Evolutionary conservation across 1,139 yeast genomes (phyloP), one percentile per base, ranked within the genome.

Genomic region (Eremothecium gossypii): DNA sequence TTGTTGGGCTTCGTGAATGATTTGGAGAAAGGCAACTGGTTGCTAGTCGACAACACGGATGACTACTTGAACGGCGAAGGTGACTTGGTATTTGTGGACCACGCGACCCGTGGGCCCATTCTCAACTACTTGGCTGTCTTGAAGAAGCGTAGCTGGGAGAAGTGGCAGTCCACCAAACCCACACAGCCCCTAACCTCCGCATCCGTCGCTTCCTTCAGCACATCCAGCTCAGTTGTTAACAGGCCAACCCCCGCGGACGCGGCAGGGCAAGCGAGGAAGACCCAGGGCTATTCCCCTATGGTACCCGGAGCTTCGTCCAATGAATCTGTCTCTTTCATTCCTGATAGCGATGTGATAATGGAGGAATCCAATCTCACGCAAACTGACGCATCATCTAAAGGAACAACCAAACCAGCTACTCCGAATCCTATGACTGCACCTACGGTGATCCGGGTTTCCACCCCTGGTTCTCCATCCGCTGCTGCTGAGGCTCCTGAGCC

Each of bases 1-100:
- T 64, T 86, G 41, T 68, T 86, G 43, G 70, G 74, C 29, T 83
- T 84, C 63, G 95, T 93, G 26, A 84, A 84, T 53, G 96, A 87
- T 59, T 69, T 86, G 46, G 95, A 85, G 59, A 68, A 66, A 41
- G 93, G 93, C 9, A 79, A 81, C 57, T 83, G 84, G 77, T 74
- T 70, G 36, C 66, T 85, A 31, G 76, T 73, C 48, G 77, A 74
- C 44, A 69, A 66, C 38, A 66, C 67, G 36, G 79, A 76, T 36
- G 84, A 79, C 54, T 68, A 75, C 47, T 69, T 74, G 51, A 65
- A 76, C 27, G 83, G 83, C 46, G 85, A 83, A 47, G 94, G 91
- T 46, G 87, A 82, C 43, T 68, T 87, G 49, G 76, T 77, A 11
- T 86, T 70, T 57, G 67, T 73, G 46, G 84, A 82, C 48, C 70